A percentile compares a stretch with the other conserved stretches of the same genome.
These are phyloP conservation scores for Lactarius quietus DNA, from an alignment of 768 basidiomycete species.

Conservation along the genomic window DNA sequence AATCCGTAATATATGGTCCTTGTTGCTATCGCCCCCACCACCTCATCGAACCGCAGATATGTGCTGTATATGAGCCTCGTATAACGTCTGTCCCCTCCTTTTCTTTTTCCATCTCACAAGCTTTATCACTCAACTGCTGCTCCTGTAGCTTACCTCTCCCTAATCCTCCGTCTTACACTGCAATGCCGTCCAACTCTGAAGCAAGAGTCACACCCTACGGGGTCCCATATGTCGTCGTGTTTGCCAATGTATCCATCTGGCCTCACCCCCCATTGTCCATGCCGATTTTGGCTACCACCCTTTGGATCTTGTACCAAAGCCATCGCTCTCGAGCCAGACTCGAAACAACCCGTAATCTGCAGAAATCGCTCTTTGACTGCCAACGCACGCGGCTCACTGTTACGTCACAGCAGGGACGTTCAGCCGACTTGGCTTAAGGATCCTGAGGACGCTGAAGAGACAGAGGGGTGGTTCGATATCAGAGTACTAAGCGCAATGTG, in stretches of 20 bases:
- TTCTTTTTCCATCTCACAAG: slow-evolving; percentile 10
- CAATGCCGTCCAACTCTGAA: slow-evolving; percentile 28
- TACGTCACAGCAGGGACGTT: no score
- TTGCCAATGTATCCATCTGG: slow-evolving; percentile 35
- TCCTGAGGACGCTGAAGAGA: no score
- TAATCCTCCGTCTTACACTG: slow-evolving; percentile 10
- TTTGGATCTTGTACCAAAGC: slow-evolving; percentile 1
- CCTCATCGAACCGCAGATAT: no score
- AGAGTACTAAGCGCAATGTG: no score
- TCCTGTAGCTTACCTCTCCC: slow-evolving; percentile 3
- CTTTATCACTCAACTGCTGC: slow-evolving; percentile 5
- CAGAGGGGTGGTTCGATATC: no score
- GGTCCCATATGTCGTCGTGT: slow-evolving; percentile 37
- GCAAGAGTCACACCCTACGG: slow-evolving; percentile 35
- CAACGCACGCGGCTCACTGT: slow-evolving; percentile 19
- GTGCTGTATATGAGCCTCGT: slow-evolving; percentile 10
- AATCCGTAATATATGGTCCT: no score
- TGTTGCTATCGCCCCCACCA: no score
- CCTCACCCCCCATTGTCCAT: slow-evolving; percentile 17
- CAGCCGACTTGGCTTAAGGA: no score
- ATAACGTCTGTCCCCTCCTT: not conserved
- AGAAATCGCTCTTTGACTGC: slow-evolving; percentile 16
- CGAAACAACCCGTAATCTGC: slow-evolving; percentile 10
- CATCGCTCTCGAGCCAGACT: slow-evolving; percentile 8
- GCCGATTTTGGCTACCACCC: not conserved